Evolutionary conservation across 2,329 filamentous ascomycete genomes (phyloP).

Genomic region (Albifimbria verrucaria): DNA sequence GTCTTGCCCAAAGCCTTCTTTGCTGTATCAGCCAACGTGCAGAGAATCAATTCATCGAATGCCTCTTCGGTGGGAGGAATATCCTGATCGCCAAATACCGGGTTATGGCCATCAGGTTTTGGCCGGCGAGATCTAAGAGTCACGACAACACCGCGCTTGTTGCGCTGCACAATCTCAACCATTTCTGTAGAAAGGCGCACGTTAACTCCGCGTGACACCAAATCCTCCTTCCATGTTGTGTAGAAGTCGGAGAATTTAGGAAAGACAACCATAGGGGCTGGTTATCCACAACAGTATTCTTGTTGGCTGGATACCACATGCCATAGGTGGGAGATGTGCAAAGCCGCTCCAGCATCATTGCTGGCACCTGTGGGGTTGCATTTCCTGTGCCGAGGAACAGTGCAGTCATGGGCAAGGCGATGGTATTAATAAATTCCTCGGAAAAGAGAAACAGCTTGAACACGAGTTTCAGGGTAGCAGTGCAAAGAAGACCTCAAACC

Average conservation of each 20-base stretch:
- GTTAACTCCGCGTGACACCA: conserved; percentile 50
- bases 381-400: conserved; percentile 67
- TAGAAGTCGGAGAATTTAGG: conserved; percentile 58
- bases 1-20: conserved; percentile 54
- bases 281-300: conserved; percentile 45
- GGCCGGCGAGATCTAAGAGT: conserved; percentile 36
- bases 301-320: conserved; percentile 51
- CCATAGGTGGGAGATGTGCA: conserved; percentile 50
- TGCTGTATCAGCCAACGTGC: conserved; percentile 58
- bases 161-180: conserved; percentile 45
- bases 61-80: conserved; percentile 51
- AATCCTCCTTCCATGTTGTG: conserved; percentile 50
- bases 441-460: conserved; percentile 64
- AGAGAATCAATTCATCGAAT: conserved; percentile 63
- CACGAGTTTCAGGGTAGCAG: conserved; percentile 58
- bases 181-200: conserved; percentile 55
- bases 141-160: conserved; percentile 49
- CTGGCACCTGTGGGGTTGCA: conserved; percentile 64
- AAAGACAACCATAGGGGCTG: conserved; percentile 61
- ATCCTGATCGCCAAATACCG: conserved; percentile 36
- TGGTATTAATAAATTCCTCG: conserved; percentile 64
- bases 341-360: conserved; percentile 57
- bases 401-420: conserved; percentile 50
- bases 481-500: conserved; percentile 53
- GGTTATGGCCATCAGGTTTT: conserved; percentile 25